Base-by-base conservation (phyloP, 1,284 basidiomycete genomes). In the Chondrostereum purpureum region DNA sequence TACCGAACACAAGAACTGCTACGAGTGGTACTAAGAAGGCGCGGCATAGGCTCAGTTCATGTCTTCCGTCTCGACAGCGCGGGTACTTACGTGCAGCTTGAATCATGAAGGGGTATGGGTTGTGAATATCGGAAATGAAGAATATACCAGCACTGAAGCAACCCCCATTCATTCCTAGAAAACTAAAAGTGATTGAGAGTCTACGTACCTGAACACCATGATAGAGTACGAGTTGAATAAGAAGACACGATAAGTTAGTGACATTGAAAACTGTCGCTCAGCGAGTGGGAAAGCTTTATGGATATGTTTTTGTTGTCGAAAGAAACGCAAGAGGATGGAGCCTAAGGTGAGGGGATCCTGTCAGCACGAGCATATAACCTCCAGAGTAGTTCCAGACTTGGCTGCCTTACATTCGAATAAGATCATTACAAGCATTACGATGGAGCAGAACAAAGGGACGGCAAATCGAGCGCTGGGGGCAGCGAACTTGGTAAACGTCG, bases 371-470 rank as follows among this genome's bases (percentile, higher is more conserved):
- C n/a, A n/a, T n/a, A n/a, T n/a, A n/a, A n/a, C n/a, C n/a, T n/a
- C n/a, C n/a, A n/a, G n/a, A n/a, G n/a, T n/a, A n/a, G n/a, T n/a
- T n/a, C n/a, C n/a, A n/a, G n/a, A n/a, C n/a, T n/a, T n/a, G n/a
- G n/a, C n/a, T n/a, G n/a, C 42, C 55, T 39, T 50, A 77, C 77
- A 58, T 66, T 77, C 74, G 38, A 80, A 62, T 39, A 58, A 41
- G 11, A 75, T 53, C 24, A 75, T 67, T 33, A 69, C 41, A 16
- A 60, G 41, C 47, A 77, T 54, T 3, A 72, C 52, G 18, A 60
- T 52, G 36, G 66, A 61, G 49, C 73, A 77, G 50, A 73, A 76
- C 4, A 66, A 56, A 4, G 77, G 71, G n/a, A 70, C 68, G 16
- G 62, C 58, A 42, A 61, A 65, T 24, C 59, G 60, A 47, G 62